Percentiles rank a stretch among this genome's conserved stretches.
Evolutionary conservation across 2,329 filamentous ascomycete genomes (phyloP).

Genomic region (Geosmithia putterillii): DNA sequence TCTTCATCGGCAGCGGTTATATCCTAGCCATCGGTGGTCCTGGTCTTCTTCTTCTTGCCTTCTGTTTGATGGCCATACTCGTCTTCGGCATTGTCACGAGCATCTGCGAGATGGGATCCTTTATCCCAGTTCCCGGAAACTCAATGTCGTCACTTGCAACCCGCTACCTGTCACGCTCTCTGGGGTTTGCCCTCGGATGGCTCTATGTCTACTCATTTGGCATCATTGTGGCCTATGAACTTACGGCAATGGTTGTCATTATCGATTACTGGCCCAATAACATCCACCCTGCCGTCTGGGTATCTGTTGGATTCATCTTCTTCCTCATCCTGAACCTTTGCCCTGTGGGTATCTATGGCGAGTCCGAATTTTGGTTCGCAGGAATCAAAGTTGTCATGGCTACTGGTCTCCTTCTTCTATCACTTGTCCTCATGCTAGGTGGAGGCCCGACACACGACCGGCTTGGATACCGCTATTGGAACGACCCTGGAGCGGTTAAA

Average conservation of each 20-base stretch:
- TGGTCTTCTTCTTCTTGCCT: conserved; percentile 44
- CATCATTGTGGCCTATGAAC: conserved; percentile 9
- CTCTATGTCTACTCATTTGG: conserved; percentile 7
- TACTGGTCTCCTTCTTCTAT: conserved; percentile 34
- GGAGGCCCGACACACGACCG: conserved; percentile 30
- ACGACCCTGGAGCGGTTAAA: conserved; percentile 18
- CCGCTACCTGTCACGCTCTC: conserved; percentile 8
- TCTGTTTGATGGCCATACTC: conserved; percentile 42
- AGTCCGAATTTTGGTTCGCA: conserved; percentile 36
- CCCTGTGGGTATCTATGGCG: conserved; percentile 25
- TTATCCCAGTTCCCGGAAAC: conserved; percentile 4
- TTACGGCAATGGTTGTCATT: conserved; percentile 8
- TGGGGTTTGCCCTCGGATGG: conserved; percentile 4
- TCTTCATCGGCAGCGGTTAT: conserved; percentile 51
- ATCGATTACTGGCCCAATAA: conserved; percentile 10
- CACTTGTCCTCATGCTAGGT: conserved; percentile 31
- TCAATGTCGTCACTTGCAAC: conserved; percentile 6
- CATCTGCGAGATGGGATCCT: conserved; percentile 49
- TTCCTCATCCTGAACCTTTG: conserved; percentile 9
- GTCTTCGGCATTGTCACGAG: conserved; percentile 47
- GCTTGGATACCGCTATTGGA: conserved; percentile 31
- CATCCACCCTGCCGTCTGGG: conserved; percentile 10
- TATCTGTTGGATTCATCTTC: conserved; percentile 9
- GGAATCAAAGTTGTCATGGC: conserved; percentile 35
- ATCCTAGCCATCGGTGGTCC: conserved; percentile 47